Conservation (phyloP, 768 basidiomycete species). For the Kondoa malvinella region DNA sequence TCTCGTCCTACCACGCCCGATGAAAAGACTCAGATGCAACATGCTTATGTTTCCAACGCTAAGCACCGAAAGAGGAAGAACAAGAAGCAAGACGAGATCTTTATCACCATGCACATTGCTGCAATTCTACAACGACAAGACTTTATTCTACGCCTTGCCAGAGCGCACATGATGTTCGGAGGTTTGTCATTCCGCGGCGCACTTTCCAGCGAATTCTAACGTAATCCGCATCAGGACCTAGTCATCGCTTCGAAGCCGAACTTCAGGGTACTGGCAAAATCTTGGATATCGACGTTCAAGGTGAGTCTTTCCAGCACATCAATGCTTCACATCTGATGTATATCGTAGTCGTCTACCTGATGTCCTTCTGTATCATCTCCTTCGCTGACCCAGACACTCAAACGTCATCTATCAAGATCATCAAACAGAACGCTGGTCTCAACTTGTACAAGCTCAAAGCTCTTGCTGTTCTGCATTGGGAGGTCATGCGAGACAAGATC, state of each 20-base stretch:
- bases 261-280: conserved; percentile 39
- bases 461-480: conserved; percentile 49
- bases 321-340: too few relatives aligned
- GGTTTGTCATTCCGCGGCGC: too few relatives aligned
- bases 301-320: conserved; percentile 18
- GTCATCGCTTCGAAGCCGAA: conserved; percentile 39
- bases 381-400: conserved; percentile 67
- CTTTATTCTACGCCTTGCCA: conserved; percentile 38
- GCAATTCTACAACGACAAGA: conserved; percentile 40
- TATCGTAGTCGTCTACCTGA: conserved; percentile 31
- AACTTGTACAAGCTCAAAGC: conserved; percentile 61
- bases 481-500: conserved; percentile 70
- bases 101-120: conserved; percentile 59
- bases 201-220: too few relatives aligned
- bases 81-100: conserved; percentile 40
- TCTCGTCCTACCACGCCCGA: conserved; percentile 27
- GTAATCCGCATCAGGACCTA: too few relatives aligned
- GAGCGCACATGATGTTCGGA: conserved; percentile 39
- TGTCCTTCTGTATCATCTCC: conserved; percentile 52
- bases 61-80: conserved; percentile 23
- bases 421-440: conserved; percentile 44
- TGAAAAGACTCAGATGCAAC: not conserved
- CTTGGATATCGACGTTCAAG: conserved; percentile 38
- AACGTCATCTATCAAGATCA: conserved; percentile 64
- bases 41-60: conserved; percentile 12